A percentile compares a stretch with the other conserved stretches of the same genome.
These are phyloP conservation scores for Penicillium vulpinum DNA, from an alignment of 2,329 filamentous ascomycete genomes.

Conservation along the genomic window DNA sequence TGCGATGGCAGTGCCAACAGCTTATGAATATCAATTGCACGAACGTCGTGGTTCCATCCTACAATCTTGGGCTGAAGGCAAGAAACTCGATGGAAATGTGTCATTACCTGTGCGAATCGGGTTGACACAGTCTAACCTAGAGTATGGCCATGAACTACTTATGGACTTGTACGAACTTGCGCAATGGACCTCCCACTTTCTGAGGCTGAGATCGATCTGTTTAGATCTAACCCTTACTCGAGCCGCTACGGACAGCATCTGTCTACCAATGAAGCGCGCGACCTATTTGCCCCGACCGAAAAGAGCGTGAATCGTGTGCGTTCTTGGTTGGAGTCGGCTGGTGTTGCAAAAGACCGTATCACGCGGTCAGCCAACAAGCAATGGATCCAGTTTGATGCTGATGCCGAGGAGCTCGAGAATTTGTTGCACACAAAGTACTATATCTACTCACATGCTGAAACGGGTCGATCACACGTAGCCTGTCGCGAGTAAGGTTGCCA, in stretches of 20 bases:
- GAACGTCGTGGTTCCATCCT: constrained; percentile 33
- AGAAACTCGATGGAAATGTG: constrained; percentile 22
- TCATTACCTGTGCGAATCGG: constrained; percentile 30
- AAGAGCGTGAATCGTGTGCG: constrained; percentile 31
- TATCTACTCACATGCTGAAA: constrained; percentile 37
- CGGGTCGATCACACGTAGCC: constrained; percentile 37
- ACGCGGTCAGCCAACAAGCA: constrained; percentile 34
- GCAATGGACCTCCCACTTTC: neutral
- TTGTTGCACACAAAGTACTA: constrained; percentile 44
- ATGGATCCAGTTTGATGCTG: constrained; percentile 45
- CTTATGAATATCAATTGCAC: constrained; percentile 30
- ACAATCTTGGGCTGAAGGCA: constrained; percentile 28
- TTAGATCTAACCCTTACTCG: constrained; percentile 40
- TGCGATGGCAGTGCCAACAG: constrained; percentile 25
- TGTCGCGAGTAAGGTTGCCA: constrained; percentile 39
- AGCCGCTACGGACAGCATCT: constrained; percentile 38
- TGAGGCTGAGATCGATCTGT: neutral
- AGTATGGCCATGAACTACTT: constrained; percentile 30
- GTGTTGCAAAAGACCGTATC: constrained; percentile 27
- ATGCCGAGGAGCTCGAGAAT: constrained; percentile 38
- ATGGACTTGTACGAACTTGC: constrained; percentile 32
- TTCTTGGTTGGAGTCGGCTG: constrained; percentile 30
- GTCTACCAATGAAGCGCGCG: constrained; percentile 33
- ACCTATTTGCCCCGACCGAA: constrained; percentile 38
- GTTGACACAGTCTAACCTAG: constrained; percentile 30